phyloP scores from a whole-genome alignment of 192 early-diverging fungal genomes.

The Neocallimastix lanati region DNA sequence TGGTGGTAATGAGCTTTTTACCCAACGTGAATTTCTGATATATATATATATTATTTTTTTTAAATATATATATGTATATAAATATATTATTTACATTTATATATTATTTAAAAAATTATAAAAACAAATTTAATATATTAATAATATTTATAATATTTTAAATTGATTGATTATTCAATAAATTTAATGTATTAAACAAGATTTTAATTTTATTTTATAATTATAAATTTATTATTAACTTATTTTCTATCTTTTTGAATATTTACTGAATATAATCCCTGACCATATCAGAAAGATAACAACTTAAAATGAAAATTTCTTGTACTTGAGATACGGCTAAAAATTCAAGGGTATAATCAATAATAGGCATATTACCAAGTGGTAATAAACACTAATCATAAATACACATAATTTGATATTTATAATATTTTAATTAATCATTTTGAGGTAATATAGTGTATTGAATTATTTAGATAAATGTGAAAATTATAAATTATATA shows the following conservation, averaged over 20 bases:
- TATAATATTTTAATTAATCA: no score
- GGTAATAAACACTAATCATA: conserved; percentile 68
- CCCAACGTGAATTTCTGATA: conserved; percentile 50
- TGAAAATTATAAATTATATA: no score
- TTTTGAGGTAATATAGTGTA: no score
- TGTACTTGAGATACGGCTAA: conserved; percentile 70
- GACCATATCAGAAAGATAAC: conserved; percentile 64
- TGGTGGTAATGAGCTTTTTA: conserved; percentile 31
- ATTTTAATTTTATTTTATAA: no score
- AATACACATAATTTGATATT: no score
- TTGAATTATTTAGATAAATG: no score
- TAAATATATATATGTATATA: background rate
- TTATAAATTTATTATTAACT: background rate
- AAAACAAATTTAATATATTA: no score
- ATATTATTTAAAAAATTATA: no score
- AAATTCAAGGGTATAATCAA: conserved; percentile 91
- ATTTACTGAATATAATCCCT: conserved; percentile 63
- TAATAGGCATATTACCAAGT: conserved; percentile 84
- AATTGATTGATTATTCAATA: no score
- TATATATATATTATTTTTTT: background rate
- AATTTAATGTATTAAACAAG: no score
- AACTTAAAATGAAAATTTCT: conserved; percentile 72
- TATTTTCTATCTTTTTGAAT: background rate
- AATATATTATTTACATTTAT: no score
- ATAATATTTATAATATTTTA: no score